Conservation (phyloP, 2,329 filamentous ascomycete genomes). For the Alternaria gansuensis region DNA sequence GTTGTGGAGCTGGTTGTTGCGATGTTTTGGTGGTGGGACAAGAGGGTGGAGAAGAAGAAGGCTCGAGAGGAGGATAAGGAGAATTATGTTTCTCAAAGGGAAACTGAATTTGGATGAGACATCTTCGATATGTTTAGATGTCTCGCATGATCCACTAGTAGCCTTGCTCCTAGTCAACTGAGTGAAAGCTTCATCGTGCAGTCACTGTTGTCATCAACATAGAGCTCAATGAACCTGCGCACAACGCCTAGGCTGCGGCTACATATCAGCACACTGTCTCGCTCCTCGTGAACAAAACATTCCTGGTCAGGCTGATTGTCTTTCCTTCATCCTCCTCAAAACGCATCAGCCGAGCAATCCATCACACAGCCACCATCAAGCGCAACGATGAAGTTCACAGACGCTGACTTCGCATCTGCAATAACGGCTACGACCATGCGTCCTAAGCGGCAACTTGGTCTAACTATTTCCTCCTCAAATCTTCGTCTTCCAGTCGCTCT, state of each 20-base stretch:
- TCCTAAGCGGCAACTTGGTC: neutral
- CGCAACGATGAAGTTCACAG: constrained; percentile 8
- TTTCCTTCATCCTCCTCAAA: neutral
- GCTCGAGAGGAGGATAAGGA: neutral
- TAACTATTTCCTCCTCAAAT: neutral
- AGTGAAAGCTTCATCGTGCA: neutral
- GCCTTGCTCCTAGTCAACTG: neutral
- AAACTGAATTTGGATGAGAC: neutral
- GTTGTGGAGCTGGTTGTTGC: neutral
- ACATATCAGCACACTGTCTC: neutral
- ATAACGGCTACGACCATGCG: neutral
- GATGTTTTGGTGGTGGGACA: constrained; percentile 1
- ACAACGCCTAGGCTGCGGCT: neutral
- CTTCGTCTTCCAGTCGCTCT: neutral
- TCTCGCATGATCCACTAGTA: neutral
- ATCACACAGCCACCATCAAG: neutral
- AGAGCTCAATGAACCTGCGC: neutral
- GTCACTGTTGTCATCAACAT: neutral
- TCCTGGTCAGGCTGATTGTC: neutral
- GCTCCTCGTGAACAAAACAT: neutral
- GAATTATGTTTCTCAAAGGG: neutral
- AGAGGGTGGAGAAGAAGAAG: neutral
- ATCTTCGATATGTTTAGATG: neutral
- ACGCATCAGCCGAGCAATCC: neutral
- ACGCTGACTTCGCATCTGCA: constrained; percentile 2